phyloP scores from a whole-genome alignment of 257 asterid species.

The Nicotiana paniculata region DNA sequence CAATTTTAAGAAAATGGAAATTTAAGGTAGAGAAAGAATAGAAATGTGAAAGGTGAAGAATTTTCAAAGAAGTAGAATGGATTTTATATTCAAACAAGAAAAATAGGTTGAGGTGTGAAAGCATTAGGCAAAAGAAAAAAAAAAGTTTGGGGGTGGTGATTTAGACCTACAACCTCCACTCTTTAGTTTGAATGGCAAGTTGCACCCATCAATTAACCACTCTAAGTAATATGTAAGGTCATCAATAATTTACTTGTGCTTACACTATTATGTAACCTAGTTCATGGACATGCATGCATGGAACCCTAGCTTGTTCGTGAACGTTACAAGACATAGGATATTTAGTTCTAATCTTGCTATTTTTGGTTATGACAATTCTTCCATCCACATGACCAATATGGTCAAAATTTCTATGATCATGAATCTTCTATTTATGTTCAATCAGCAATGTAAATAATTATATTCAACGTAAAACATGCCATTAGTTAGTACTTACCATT shows the following conservation, averaged over 20 bases:
- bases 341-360: not conserved
- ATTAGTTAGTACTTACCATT: too few species aligned
- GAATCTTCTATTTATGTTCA: not conserved
- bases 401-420: not conserved
- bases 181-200: slow-evolving; percentile 9
- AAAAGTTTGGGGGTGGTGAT: slow-evolving; percentile 14
- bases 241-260: slow-evolving; percentile 25
- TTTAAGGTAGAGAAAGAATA: slow-evolving; percentile 7
- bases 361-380: not conserved
- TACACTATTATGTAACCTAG: slow-evolving; percentile 19
- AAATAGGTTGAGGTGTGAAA: not conserved
- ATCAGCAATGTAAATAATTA: not conserved
- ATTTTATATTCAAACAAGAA: not conserved
- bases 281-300: not conserved
- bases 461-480: not conserved
- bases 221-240: slow-evolving; percentile 6
- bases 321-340: not conserved
- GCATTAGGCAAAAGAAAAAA: not conserved
- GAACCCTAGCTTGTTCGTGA: not conserved
- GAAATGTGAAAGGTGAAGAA: not conserved
- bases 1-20: not conserved
- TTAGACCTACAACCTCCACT: slow-evolving; percentile 27
- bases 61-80: not conserved
- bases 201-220: slow-evolving; percentile 16
- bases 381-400: not conserved